Evolutionary conservation across 2,329 filamentous ascomycete species (phyloP), one percentile per base, ranked within the genome.

Genomic region (Ilyonectria destructans): DNA sequence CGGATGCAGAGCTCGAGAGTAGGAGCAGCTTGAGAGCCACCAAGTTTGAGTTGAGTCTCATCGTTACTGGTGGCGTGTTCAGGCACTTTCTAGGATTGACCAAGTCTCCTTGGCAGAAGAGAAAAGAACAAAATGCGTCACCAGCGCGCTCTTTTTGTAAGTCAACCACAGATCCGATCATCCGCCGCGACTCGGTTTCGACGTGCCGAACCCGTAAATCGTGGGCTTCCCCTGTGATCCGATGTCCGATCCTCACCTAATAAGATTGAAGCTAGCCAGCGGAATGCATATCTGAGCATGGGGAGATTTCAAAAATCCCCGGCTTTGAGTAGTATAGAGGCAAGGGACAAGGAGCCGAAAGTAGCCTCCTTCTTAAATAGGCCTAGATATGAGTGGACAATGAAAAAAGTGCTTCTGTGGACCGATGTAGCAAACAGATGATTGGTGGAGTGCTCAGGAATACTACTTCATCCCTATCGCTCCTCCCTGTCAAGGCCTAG

Each of bases 21-120:
- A 58, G 56, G 23, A 58, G 56, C 40, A 58, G 56, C 56, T 48
- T 58, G 21, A 58, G 23, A 48, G 56, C 56, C 37, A 23, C 23
- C 23, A 48, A 48, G 19, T 23, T 37, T 35, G 43, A 19, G 21
- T 35, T 58, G 7, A 35, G 43, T 48, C 43, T 48, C 56, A 58
- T 58, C 2, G 17, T 58, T 15, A 33, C 23, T 46, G 15, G 23
- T 46, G 23, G 23, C 40, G 56, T 58, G 19, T 48, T 26, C 10
- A 48, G 40, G 33, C 43, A 29, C 31, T 26, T 29, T 46, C 26
- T 58, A 48, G 17, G 23, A 48, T 29, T 48, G 23, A 58, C 21
- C 17, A 29, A 33, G 23, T 35, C 26, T 58, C 26, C 17, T 29
- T 21, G 23, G 17, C 23, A 23, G 2, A 48, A 26, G 40, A 48